These are phyloP conservation scores for Fraxinus pennsylvanica DNA, from an alignment of 257 asterid genomes.

Conservation along the genomic window DNA sequence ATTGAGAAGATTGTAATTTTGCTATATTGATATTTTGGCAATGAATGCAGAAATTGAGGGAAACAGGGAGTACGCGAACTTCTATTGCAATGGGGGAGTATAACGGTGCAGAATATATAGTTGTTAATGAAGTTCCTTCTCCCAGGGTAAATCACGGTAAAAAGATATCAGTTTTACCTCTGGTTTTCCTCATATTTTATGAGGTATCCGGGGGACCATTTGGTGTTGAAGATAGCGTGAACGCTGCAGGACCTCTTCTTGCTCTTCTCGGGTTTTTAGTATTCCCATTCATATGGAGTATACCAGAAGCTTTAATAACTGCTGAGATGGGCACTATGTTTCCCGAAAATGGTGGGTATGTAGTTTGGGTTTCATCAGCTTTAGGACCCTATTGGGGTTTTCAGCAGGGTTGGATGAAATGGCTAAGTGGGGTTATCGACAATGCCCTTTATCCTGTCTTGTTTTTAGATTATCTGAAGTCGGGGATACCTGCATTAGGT, in stretches of 20 bases:
- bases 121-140: slow-evolving; percentile 32
- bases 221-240: slow-evolving; percentile 67
- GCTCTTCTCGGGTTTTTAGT: slow-evolving; percentile 59
- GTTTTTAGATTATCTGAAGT: slow-evolving; percentile 67
- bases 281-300: slow-evolving; percentile 70
- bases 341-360: slow-evolving; percentile 76
- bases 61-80: slow-evolving; percentile 27
- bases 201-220: slow-evolving; percentile 79
- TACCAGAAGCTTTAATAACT: slow-evolving; percentile 73
- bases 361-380: slow-evolving; percentile 75
- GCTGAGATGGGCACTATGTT: slow-evolving; percentile 81
- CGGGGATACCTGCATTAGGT: slow-evolving; percentile 60
- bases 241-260: slow-evolving; percentile 69
- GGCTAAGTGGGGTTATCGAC: slow-evolving; percentile 74
- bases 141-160: slow-evolving; percentile 33
- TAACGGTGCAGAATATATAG: slow-evolving; percentile 35
- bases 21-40: slow-evolving; percentile 15
- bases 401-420: slow-evolving; percentile 78
- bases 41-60: slow-evolving; percentile 47
- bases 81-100: slow-evolving; percentile 38
- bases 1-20: background rate
- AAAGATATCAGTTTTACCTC: slow-evolving; percentile 54
- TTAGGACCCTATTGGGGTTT: slow-evolving; percentile 74
- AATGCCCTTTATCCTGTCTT: slow-evolving; percentile 66
- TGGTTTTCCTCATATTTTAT: slow-evolving; percentile 62